Base-by-base conservation (phyloP, 169 alveolate species). In the Theileria annulata region DNA sequence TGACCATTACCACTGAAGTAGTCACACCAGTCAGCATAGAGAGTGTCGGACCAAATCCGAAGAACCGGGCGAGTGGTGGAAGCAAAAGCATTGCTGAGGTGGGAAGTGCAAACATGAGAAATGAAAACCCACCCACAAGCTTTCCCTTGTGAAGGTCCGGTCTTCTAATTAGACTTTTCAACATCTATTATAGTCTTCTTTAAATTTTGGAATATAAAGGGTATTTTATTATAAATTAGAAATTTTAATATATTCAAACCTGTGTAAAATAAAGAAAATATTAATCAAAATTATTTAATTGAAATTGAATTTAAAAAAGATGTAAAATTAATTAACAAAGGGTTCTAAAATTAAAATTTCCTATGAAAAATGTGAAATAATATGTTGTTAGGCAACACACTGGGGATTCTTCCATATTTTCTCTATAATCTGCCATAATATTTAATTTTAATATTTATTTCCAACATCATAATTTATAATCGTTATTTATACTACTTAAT, bases 91-190 rank as follows among this genome's bases (percentile, higher is more conserved):
- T 72, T 1, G 80, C 67, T 42, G 77, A 49, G 0, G 79, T 69
- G 0, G 90, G 90, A 8, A 84, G 78, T 31, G 83, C 71, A 73
- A 84, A 62, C 84, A 84, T 48, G 19, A 77, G 28, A 31, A 58
- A 58, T 9, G 87, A 48, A 69, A 71, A 84, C 21, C 84, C 72
- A 6, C 87, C 87, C 23, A 84, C 77, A 62, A 72, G 21, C 48
- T 75, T 33, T 5, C 62, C 85, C 35, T 58, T 17, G 66, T 64
- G 79, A 67, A 47, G 19, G 30, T 82, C 89, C n/a, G 75, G 75
- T 8, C 42, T 42, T 35, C 74, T 72, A 2, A 82, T 21, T 33
- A 63, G 19, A 2, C 63, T 27, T 75, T 49, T 71, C 59, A 62
- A 62, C 71, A 62, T 62, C 31, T 23, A 2, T 37, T 15, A 62